These are phyloP conservation scores for Penicillium desertorum DNA, from an alignment of 495 filamentous ascomycete genomes.

Conservation along the genomic window DNA sequence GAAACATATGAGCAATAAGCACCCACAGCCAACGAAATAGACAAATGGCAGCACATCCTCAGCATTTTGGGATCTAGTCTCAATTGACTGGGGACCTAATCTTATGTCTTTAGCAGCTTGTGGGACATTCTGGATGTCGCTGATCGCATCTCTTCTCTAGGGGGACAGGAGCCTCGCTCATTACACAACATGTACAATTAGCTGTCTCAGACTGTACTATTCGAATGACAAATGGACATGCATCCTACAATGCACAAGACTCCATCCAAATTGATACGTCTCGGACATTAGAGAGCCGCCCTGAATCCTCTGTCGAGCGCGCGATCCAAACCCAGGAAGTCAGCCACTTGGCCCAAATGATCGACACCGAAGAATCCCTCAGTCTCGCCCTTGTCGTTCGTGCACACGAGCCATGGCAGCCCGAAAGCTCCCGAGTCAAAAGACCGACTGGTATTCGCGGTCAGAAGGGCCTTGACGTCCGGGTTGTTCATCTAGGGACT, in stretches of 20 bases:
- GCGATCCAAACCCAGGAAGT: slow-evolving; percentile 58
- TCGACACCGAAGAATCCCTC: slow-evolving; percentile 72
- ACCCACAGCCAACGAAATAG: neutral
- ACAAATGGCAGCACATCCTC: neutral
- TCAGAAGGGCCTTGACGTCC: slow-evolving; percentile 55
- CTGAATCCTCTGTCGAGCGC: slow-evolving; percentile 32
- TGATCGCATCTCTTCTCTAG: neutral
- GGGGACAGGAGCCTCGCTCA: slow-evolving; percentile 9
- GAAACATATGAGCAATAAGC: slow-evolving; percentile 9
- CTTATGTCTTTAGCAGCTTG: too few species aligned
- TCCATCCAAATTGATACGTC: neutral
- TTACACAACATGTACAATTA: neutral
- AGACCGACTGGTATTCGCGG: slow-evolving; percentile 56
- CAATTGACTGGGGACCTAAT: slow-evolving; percentile 10
- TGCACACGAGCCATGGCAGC: slow-evolving; percentile 68
- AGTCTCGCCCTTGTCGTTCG: slow-evolving; percentile 56
- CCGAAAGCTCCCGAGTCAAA: slow-evolving; percentile 67
- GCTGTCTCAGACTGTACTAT: neutral
- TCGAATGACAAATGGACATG: neutral
- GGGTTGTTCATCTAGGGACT: slow-evolving; percentile 31
- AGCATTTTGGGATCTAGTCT: neutral
- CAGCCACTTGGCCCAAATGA: slow-evolving; percentile 62
- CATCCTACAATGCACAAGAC: neutral
- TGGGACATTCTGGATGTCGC: neutral
- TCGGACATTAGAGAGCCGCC: slow-evolving; percentile 25